Evolutionary conservation across 129 eudicot species (phyloP).

Genomic region (Scalesia atractyloides): DNA sequence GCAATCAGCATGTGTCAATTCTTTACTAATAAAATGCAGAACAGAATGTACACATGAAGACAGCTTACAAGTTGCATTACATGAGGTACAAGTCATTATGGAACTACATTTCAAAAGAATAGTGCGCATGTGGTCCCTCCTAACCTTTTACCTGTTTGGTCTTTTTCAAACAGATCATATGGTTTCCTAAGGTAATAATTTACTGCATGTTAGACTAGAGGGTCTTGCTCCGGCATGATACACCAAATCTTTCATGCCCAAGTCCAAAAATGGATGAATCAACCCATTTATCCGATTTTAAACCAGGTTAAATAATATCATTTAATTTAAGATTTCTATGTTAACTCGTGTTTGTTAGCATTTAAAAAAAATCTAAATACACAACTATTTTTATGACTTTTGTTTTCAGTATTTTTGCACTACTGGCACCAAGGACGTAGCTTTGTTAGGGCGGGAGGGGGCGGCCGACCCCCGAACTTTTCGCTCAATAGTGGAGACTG

Average conservation of each 20-base stretch:
- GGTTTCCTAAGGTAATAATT: slow-evolving; percentile 20
- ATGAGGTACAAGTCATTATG: slow-evolving; percentile 21
- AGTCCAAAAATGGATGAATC: not conserved
- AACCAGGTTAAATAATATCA: too few relatives aligned
- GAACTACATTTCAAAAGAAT: slow-evolving; percentile 13
- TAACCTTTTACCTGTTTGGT: slow-evolving; percentile 15
- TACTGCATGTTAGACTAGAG: too few relatives aligned
- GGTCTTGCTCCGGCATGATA: too few relatives aligned
- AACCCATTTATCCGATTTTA: not conserved
- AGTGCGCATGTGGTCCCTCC: slow-evolving; percentile 25
- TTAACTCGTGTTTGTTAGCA: too few relatives aligned
- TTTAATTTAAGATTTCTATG: too few relatives aligned
- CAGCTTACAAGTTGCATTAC: slow-evolving; percentile 16
- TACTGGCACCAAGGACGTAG: too few relatives aligned
- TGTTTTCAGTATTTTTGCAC: too few relatives aligned
- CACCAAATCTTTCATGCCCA: slow-evolving; percentile 24
- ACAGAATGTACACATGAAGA: slow-evolving; percentile 24
- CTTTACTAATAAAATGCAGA: not conserved
- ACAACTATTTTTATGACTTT: too few relatives aligned
- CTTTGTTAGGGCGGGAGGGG: too few relatives aligned
- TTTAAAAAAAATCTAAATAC: too few relatives aligned
- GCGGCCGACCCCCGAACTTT: too few relatives aligned
- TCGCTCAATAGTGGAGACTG: too few relatives aligned
- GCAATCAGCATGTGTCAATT: slow-evolving; percentile 12
- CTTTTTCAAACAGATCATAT: slow-evolving; percentile 31